Percentiles rank a stretch among this genome's conserved stretches.
These are phyloP conservation scores for Neonectria magnoliae DNA, from an alignment of 2,329 filamentous ascomycete species.

Conservation along the genomic window DNA sequence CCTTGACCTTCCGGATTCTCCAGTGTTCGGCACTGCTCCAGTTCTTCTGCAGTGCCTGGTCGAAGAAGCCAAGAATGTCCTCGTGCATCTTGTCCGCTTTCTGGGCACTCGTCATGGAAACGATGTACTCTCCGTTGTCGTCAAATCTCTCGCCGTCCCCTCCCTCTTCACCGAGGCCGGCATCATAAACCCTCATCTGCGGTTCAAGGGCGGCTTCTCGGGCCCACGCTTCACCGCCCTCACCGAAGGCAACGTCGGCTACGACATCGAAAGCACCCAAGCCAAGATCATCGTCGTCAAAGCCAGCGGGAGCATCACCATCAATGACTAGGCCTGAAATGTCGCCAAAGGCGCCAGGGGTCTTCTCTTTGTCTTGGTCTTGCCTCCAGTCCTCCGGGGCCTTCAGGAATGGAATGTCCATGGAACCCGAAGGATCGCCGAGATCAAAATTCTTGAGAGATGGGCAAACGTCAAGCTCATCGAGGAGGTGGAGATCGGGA, in stretches of 20 bases:
- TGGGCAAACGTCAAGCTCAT: constrained; percentile 91
- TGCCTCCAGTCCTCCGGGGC: constrained; percentile 86
- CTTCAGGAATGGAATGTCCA: constrained; percentile 92
- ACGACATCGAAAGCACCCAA: constrained; percentile 77
- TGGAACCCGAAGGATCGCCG: constrained; percentile 82
- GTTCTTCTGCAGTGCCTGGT: constrained; percentile 95
- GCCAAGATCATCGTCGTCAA: constrained; percentile 75
- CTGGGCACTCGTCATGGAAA: constrained; percentile 77
- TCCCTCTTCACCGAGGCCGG: constrained; percentile 67
- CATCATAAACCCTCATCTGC: constrained; percentile 82
- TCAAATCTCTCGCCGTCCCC: constrained; percentile 50
- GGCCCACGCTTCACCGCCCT: constrained; percentile 96
- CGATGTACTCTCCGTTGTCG: constrained; percentile 76
- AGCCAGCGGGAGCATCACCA: constrained; percentile 84
- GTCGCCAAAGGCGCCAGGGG: constrained; percentile 65
- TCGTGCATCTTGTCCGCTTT: constrained; percentile 80
- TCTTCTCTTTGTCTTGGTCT: constrained; percentile 72
- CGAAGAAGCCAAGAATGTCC: constrained; percentile 97
- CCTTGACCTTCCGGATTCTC: constrained; percentile 94
- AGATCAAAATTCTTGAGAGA: constrained; percentile 95
- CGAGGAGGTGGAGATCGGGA: constrained; percentile 78
- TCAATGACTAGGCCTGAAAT: constrained; percentile 86
- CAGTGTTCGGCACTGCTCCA: constrained; percentile 99
- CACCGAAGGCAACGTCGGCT: constrained; percentile 85
- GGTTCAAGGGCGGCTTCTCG: constrained; percentile 87